Evolutionary conservation across 2,329 filamentous ascomycete species (phyloP), one percentile per base, ranked within the genome.

Genomic region (Mycosphaerelloides madeirae): DNA sequence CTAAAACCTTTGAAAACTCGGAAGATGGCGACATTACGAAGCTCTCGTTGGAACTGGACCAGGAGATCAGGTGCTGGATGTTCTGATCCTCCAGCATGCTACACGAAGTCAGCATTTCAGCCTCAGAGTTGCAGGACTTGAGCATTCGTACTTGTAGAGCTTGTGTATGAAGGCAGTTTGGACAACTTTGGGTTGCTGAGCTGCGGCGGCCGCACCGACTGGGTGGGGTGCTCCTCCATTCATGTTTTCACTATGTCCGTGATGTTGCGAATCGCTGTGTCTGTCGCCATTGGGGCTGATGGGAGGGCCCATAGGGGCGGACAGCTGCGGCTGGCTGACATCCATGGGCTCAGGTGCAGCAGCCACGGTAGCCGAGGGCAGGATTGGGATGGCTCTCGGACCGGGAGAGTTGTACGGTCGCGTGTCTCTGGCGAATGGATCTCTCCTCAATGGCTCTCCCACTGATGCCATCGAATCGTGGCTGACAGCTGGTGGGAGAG

Each of bases 91-190:
- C 93, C 50, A 98, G 76, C 93, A 98, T 97, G 70, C 91, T 97
- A 63, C 53, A 28, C 15, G 32, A 28, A 29, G 60, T 70, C 56
- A 71, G 68, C 51, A 41, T 19, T n/a, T 41, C 35, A 14, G 8
- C 14, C 14, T 4, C 5, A 18, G 20, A 28, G 29, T 22, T n/a
- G 14, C 13, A 14, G 16, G 12, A 13, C 14, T 11, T 8, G 9
- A 6, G 11, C 9, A 31, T 13, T 20, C 84, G 63, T 76, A 96
- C 90, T 94, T 96, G 76, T 97, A 98, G 29, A 98, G 80, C 69
- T 98, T 98, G 68, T 98, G 93, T 54, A 98, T 97, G 62, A 98
- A 98, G 16, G 93, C 93, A 9, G 93, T 97, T 71, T 98, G 93
- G 13, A 97, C 89, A 34, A 96, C 91, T 70, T 98, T 98, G 48